phyloP scores from a whole-genome alignment of 441 rosid genomes.

The Corymbia citriodora region DNA sequence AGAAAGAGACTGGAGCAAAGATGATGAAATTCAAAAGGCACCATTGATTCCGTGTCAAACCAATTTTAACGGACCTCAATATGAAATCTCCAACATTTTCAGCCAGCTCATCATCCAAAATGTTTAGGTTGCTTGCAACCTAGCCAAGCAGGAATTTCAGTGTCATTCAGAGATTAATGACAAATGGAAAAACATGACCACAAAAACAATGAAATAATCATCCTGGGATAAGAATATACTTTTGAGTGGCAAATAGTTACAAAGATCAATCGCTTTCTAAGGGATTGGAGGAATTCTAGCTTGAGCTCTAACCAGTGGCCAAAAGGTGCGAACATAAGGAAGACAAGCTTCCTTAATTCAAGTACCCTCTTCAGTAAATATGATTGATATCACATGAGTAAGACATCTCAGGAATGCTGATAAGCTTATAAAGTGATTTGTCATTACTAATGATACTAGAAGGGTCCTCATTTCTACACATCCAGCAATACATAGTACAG shows the following conservation, averaged over 20 bases:
- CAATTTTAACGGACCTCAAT: conserved; percentile 45
- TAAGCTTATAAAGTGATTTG: neutral
- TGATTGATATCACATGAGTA: neutral
- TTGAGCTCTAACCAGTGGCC: neutral
- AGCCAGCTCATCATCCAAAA: conserved; percentile 70
- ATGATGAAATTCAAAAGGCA: neutral
- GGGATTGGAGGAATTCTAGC: neutral
- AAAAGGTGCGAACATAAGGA: neutral
- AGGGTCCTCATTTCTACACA: neutral
- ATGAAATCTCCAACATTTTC: conserved; percentile 74
- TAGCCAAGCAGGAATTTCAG: conserved; percentile 13
- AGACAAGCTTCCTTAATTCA: neutral
- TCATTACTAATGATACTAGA: neutral
- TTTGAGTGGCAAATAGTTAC: neutral
- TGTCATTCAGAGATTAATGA: neutral
- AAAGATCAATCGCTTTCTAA: neutral
- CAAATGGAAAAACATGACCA: neutral
- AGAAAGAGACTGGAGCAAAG: neutral
- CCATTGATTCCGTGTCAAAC: conserved; percentile 1
- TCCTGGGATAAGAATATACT: neutral
- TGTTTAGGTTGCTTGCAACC: conserved; percentile 81
- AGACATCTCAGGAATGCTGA: neutral
- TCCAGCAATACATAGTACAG: neutral
- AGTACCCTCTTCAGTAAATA: neutral
- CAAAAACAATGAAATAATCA: neutral